Evolutionary conservation across 257 asterid genomes (phyloP).

Genomic region (Petunia secreta): DNA sequence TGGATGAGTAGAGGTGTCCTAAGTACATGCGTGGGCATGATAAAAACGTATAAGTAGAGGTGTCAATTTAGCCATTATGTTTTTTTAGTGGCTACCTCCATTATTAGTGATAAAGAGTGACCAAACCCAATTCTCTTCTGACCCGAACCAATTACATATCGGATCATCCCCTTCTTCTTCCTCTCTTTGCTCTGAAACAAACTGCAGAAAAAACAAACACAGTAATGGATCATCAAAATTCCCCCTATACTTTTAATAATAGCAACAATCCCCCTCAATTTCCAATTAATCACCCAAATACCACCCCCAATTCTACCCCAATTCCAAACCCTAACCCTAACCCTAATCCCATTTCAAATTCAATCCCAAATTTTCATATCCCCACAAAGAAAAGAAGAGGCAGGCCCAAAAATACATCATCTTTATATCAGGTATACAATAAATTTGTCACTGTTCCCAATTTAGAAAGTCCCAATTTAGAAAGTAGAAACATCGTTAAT

Average conservation of each 20-base stretch:
- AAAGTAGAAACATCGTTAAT: neutral
- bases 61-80: too few relatives aligned
- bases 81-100: too few relatives aligned
- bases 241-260: conserved; percentile 41
- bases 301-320: conserved; percentile 27
- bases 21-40: too few relatives aligned
- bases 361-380: conserved; percentile 44
- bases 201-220: neutral
- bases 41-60: too few relatives aligned
- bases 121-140: neutral
- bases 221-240: conserved; percentile 48
- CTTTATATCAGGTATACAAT: conserved; percentile 50
- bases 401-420: conserved; percentile 57
- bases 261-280: conserved; percentile 47
- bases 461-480: conserved; percentile 37
- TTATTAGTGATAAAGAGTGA: too few relatives aligned
- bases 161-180: conserved; percentile 18
- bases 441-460: conserved; percentile 36
- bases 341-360: conserved; percentile 35
- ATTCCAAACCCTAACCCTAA: conserved; percentile 35
- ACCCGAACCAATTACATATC: neutral
- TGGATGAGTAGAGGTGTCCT: too few relatives aligned
- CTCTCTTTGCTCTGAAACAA: neutral
- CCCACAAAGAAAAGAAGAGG: conserved; percentile 80
- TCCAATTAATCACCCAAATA: conserved; percentile 44